Percentiles rank a stretch among this genome's conserved stretches.
Conservation (phyloP, 352 stramenopile species). For the Phytophthora hybrid region DNA sequence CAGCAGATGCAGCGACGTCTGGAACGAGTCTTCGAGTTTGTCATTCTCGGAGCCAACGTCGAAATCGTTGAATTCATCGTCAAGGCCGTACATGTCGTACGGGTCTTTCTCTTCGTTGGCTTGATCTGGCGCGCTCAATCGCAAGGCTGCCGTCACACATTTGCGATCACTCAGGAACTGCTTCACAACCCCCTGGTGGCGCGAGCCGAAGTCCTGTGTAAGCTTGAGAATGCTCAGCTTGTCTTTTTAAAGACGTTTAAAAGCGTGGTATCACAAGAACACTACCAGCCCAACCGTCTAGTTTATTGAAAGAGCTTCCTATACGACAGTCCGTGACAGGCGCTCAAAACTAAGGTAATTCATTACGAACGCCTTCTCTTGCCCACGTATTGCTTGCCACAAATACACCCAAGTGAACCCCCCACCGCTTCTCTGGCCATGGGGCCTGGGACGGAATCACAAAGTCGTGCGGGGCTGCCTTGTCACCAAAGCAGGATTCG, state of each 20-base stretch:
- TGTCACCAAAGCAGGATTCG: neutral
- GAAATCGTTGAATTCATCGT: slow-evolving; percentile 27
- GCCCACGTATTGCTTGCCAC: neutral
- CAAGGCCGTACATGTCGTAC: slow-evolving; percentile 30
- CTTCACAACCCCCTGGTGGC: slow-evolving; percentile 47
- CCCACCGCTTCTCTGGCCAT: slow-evolving; percentile 44
- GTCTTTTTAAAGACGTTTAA: too few species aligned
- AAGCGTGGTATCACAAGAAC: too few species aligned
- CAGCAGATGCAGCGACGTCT: too few species aligned
- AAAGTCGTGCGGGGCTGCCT: slow-evolving; percentile 39
- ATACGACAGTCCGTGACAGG: too few species aligned
- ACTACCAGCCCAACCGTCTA: too few species aligned
- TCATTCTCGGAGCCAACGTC: slow-evolving; percentile 34
- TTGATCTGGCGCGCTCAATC: slow-evolving; percentile 7
- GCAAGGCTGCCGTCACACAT: slow-evolving; percentile 21
- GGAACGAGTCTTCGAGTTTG: slow-evolving; percentile 40
- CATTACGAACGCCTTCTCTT: too few species aligned
- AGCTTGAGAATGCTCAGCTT: slow-evolving; percentile 68
- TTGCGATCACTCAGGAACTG: slow-evolving; percentile 41
- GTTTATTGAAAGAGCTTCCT: too few species aligned
- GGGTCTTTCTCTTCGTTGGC: slow-evolving; percentile 22
- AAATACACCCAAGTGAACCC: slow-evolving; percentile 15
- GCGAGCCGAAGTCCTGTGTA: slow-evolving; percentile 54
- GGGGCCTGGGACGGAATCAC: neutral
- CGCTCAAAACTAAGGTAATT: too few species aligned